These are phyloP conservation scores for Phialophora expanda DNA, from an alignment of 2,329 filamentous ascomycete species.

Conservation along the genomic window DNA sequence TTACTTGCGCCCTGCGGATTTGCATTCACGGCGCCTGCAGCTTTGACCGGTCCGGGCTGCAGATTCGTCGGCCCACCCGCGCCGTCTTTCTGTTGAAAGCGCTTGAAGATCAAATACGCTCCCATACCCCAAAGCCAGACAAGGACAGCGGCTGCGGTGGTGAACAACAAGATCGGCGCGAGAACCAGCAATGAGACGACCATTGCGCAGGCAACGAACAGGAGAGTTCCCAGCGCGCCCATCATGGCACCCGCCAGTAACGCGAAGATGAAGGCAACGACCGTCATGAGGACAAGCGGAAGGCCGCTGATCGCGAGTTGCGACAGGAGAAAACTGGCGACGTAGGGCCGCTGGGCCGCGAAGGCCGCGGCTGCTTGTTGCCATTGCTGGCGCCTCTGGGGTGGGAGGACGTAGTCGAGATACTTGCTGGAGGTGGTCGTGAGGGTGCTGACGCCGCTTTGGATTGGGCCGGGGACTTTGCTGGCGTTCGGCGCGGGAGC, in stretches of 20 bases:
- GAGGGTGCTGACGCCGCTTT: slow-evolving; percentile 35
- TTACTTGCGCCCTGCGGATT: neutral
- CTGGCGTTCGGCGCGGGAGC: neutral
- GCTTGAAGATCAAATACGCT: slow-evolving; percentile 50
- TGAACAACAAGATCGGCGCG: slow-evolving; percentile 70
- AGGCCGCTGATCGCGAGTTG: slow-evolving; percentile 70
- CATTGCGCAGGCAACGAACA: slow-evolving; percentile 71
- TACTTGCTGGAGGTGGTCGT: slow-evolving; percentile 27
- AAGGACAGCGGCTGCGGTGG: slow-evolving; percentile 65
- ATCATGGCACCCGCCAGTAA: slow-evolving; percentile 64
- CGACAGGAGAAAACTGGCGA: slow-evolving; percentile 70
- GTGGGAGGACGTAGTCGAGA: slow-evolving; percentile 63
- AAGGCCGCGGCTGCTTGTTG: slow-evolving; percentile 62
- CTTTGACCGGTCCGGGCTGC: neutral
- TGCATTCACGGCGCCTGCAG: neutral
- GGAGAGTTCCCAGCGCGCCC: slow-evolving; percentile 55
- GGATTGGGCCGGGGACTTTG: slow-evolving; percentile 15
- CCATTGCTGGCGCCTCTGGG: slow-evolving; percentile 63
- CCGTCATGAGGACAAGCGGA: slow-evolving; percentile 70
- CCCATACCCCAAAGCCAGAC: slow-evolving; percentile 71
- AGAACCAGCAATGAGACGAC: slow-evolving; percentile 70
- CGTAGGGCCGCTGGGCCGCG: slow-evolving; percentile 67
- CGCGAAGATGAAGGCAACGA: slow-evolving; percentile 69
- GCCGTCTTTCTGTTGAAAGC: neutral
- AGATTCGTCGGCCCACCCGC: no score